A percentile compares a stretch with the other conserved stretches of the same genome.
These are phyloP conservation scores for Solanum aculeatissimum DNA, from an alignment of 305 asterid species.

Conservation along the genomic window DNA sequence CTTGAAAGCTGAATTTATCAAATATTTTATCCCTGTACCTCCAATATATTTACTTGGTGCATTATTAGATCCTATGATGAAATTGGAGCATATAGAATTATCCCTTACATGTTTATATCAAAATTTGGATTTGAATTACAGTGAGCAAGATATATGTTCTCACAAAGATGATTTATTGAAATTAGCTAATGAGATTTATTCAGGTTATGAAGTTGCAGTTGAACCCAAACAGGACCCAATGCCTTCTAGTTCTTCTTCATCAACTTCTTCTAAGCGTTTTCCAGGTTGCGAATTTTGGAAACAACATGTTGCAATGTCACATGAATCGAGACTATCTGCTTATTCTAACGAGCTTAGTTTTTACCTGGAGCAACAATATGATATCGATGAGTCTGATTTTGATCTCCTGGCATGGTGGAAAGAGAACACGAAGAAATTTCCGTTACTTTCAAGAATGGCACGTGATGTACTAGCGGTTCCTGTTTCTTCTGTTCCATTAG, in stretches of 20 bases:
- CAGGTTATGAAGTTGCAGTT: not conserved
- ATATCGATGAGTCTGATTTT: not conserved
- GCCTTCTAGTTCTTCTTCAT: not conserved
- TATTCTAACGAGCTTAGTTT: not conserved
- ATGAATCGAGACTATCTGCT: not conserved
- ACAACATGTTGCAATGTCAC: not conserved
- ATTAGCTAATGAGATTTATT: not conserved
- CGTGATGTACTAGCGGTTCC: not conserved
- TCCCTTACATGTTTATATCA: not conserved
- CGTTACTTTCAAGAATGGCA: not conserved
- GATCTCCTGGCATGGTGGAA: not conserved
- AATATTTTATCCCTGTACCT: not conserved
- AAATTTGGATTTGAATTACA: not conserved
- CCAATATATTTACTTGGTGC: not conserved
- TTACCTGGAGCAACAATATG: not conserved
- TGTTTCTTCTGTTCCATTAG: not conserved
- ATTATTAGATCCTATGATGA: not conserved
- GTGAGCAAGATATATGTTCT: not conserved
- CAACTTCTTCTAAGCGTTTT: not conserved
- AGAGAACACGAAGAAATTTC: not conserved
- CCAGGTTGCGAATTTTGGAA: not conserved
- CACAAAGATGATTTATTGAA: not conserved
- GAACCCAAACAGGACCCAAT: not conserved
- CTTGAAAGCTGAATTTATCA: not conserved
- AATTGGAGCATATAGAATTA: not conserved